Conservation (phyloP, 192 early-diverging fungal genomes). For the Gaertneriomyces semiglobifer region DNA sequence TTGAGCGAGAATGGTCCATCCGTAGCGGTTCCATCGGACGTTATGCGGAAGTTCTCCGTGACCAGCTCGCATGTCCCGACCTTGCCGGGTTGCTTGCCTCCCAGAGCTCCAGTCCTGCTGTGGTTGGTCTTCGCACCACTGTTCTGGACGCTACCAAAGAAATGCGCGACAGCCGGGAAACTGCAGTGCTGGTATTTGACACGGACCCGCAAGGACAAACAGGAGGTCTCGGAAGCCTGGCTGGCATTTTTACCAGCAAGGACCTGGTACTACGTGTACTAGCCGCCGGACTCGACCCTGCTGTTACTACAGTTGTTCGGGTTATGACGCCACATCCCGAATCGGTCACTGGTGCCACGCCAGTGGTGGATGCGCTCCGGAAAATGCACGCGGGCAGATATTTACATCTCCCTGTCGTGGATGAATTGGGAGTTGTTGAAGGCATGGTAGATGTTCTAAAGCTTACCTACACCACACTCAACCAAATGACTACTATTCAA, state of each 20-base stretch:
- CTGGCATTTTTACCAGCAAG: slow-evolving; percentile 90
- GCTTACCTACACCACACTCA: slow-evolving; percentile 45
- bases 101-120: slow-evolving; percentile 21
- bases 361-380: slow-evolving; percentile 49
- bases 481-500: slow-evolving; percentile 24
- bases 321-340: slow-evolving; percentile 56
- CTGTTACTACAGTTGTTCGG: slow-evolving; percentile 76
- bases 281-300: slow-evolving; percentile 73
- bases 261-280: slow-evolving; percentile 51
- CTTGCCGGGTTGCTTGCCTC: slow-evolving; percentile 67
- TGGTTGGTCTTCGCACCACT: slow-evolving; percentile 35
- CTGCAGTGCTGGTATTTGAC: slow-evolving; percentile 47
- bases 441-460: slow-evolving; percentile 53
- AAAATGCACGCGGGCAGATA: slow-evolving; percentile 49
- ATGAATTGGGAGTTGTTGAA: slow-evolving; percentile 28
- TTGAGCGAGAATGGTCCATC: slow-evolving; percentile 44
- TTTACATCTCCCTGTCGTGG: slow-evolving; percentile 50
- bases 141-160: slow-evolving; percentile 44
- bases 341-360: slow-evolving; percentile 32
- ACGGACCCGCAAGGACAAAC: slow-evolving; percentile 17
- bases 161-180: slow-evolving; percentile 42
- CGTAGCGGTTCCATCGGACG: slow-evolving; percentile 14
- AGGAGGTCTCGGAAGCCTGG: slow-evolving; percentile 62
- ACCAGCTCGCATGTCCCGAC: slow-evolving; percentile 80
- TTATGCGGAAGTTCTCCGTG: slow-evolving; percentile 52